Conservation (phyloP, 192 early-diverging fungal genomes). For the Backusella luteola region DNA sequence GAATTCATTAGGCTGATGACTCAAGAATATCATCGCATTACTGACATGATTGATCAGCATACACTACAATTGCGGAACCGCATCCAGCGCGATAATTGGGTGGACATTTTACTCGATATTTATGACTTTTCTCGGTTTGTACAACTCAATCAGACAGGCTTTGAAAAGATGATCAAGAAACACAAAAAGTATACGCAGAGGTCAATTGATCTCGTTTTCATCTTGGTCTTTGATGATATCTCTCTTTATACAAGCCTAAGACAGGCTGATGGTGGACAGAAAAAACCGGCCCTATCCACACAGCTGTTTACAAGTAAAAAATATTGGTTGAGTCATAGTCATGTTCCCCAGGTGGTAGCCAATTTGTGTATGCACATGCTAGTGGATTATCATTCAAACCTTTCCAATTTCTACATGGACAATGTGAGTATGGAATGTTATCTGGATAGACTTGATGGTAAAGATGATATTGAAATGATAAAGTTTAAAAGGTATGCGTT, state of each 20-base stretch:
- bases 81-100: conserved; percentile 52
- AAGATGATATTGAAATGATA: conserved; percentile 77
- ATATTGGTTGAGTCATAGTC: conserved; percentile 91
- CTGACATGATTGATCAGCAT: neutral
- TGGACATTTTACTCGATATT: conserved; percentile 66
- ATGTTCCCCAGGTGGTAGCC: conserved; percentile 85
- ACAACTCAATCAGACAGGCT: conserved; percentile 75
- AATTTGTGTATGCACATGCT: conserved; percentile 82
- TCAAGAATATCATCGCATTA: neutral
- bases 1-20: neutral
- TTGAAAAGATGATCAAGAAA: conserved; percentile 94
- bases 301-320: conserved; percentile 38
- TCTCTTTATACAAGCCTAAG: neutral
- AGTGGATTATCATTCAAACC: conserved; percentile 62
- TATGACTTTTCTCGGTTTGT: conserved; percentile 76
- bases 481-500: conserved; percentile 75
- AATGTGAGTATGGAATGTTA: conserved; percentile 84
- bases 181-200: conserved; percentile 83
- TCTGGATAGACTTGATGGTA: conserved; percentile 73
- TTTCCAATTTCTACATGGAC: conserved; percentile 92
- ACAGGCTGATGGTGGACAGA: neutral
- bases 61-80: neutral
- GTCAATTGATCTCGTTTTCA: neutral
- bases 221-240: neutral
- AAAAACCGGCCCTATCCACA: neutral